Evolutionary conservation across 2,329 filamentous ascomycete genomes (phyloP).

Genomic region (Aureobasidium uvarum): DNA sequence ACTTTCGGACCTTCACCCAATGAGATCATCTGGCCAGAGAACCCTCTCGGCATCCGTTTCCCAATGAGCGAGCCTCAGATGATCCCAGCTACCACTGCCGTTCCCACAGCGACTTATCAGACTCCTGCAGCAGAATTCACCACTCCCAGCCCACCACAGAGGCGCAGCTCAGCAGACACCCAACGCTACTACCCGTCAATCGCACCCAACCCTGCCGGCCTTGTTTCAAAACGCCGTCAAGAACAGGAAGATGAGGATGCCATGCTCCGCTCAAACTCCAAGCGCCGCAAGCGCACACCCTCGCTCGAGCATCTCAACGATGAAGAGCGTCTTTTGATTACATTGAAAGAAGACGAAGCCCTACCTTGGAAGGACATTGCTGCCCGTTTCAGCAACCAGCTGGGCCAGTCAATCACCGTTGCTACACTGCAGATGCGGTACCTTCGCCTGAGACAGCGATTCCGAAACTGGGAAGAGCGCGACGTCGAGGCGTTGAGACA

Average conservation of each 20-base stretch:
- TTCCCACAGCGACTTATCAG: conserved; percentile 1
- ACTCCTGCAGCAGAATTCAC: conserved; percentile 32
- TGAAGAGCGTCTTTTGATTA: conserved; percentile 51
- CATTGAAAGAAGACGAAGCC: conserved; percentile 53
- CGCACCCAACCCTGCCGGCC: conserved; percentile 44
- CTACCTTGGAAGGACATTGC: conserved; percentile 58
- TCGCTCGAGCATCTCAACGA: conserved; percentile 44
- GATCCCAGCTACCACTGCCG: background rate
- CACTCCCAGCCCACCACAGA: conserved; percentile 32
- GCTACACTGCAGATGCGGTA: conserved; percentile 56
- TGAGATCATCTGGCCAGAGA: conserved; percentile 41
- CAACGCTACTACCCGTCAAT: conserved; percentile 46
- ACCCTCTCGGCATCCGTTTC: conserved; percentile 45
- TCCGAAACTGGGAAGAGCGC: conserved; percentile 53
- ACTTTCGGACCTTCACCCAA: conserved; percentile 38
- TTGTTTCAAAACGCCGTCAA: conserved; percentile 43
- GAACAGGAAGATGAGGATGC: conserved; percentile 41
- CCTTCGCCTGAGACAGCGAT: conserved; percentile 52
- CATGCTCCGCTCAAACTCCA: conserved; percentile 33
- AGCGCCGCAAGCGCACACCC: conserved; percentile 45
- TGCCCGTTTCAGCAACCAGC: conserved; percentile 49
- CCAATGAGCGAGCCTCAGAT: conserved; percentile 28
- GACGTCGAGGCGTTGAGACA: conserved; percentile 51
- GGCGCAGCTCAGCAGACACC: conserved; percentile 27
- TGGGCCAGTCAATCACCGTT: conserved; percentile 49